Percentiles rank a stretch among this genome's conserved stretches.
These are phyloP conservation scores for Orbilia ellipsospora DNA, from an alignment of 2,329 filamentous ascomycete genomes.

Conservation along the genomic window DNA sequence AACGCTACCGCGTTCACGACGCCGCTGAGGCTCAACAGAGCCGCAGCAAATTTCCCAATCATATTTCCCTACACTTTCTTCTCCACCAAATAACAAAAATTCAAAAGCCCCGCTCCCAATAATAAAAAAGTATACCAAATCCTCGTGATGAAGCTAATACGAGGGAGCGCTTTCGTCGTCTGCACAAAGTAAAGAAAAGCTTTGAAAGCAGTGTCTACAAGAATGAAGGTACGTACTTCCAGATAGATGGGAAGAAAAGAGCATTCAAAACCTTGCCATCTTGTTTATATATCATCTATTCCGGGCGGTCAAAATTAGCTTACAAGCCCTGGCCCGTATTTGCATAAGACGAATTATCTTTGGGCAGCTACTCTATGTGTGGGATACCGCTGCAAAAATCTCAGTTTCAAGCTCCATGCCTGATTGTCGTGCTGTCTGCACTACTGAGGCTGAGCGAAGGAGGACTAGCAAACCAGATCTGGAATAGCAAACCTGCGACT, in stretches of 20 bases:
- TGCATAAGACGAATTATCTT: slow-evolving; percentile 17
- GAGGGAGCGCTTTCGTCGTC: neutral
- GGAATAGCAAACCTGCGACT: slow-evolving; percentile 35
- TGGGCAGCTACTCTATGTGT: neutral
- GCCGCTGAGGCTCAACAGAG: slow-evolving; percentile 39
- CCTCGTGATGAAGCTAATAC: slow-evolving; percentile 13
- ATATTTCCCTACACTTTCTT: neutral
- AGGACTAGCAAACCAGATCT: slow-evolving; percentile 42
- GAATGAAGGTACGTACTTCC: slow-evolving; percentile 18
- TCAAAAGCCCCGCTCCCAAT: slow-evolving; percentile 3
- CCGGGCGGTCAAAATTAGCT: slow-evolving; percentile 12
- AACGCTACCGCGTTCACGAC: slow-evolving; percentile 30
- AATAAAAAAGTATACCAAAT: slow-evolving; percentile 3
- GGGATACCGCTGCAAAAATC: slow-evolving; percentile 22
- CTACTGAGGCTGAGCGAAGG: slow-evolving; percentile 44
- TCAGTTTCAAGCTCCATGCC: slow-evolving; percentile 39
- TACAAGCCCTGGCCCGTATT: slow-evolving; percentile 2
- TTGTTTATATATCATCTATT: slow-evolving; percentile 46
- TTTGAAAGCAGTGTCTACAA: neutral
- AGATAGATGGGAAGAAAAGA: slow-evolving; percentile 26
- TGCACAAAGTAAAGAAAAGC: slow-evolving; percentile 24
- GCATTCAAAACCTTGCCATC: slow-evolving; percentile 45
- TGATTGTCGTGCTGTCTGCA: slow-evolving; percentile 8
- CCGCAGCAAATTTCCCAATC: slow-evolving; percentile 37
- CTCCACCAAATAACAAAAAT: slow-evolving; percentile 14